Evolutionary conservation across 192 early-diverging fungal species (phyloP).

Genomic region (Gonapodya prolifera): DNA sequence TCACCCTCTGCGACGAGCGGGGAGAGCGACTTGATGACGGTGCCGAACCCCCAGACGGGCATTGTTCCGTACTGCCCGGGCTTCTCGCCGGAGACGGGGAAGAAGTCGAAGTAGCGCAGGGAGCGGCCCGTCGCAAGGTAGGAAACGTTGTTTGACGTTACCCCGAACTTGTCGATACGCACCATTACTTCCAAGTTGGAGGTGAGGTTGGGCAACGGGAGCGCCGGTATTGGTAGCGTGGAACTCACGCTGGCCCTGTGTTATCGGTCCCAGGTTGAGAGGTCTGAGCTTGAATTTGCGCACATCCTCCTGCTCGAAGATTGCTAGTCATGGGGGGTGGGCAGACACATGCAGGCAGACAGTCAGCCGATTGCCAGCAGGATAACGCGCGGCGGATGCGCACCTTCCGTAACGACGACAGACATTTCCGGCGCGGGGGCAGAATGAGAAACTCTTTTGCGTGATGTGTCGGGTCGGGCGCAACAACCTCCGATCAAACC

Average conservation of each 20-base stretch:
- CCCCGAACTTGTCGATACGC: slow-evolving; percentile 1
- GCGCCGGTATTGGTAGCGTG: neutral
- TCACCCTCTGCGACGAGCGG: neutral
- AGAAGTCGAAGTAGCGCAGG: slow-evolving; percentile 5
- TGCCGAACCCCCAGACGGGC: neutral
- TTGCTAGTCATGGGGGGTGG: too few species aligned
- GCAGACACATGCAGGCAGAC: too few species aligned
- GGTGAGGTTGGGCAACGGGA: neutral
- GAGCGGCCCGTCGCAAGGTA: neutral
- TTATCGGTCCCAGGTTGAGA: neutral
- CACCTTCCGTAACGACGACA: too few species aligned
- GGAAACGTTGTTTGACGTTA: neutral
- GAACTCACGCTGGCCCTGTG: neutral
- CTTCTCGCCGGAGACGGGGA: neutral
- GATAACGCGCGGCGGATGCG: too few species aligned
- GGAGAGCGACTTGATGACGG: neutral
- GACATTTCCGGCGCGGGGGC: too few species aligned
- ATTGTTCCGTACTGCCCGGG: neutral
- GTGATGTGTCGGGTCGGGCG: too few species aligned
- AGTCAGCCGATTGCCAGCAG: too few species aligned
- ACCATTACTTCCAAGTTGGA: neutral
- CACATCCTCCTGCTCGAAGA: neutral
- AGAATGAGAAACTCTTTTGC: too few species aligned
- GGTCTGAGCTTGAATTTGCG: neutral
- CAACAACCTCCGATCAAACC: too few species aligned